Evolutionary conservation across 108 stramenopile genomes (phyloP).

Genomic region (Stephanodiscus minutulus): DNA sequence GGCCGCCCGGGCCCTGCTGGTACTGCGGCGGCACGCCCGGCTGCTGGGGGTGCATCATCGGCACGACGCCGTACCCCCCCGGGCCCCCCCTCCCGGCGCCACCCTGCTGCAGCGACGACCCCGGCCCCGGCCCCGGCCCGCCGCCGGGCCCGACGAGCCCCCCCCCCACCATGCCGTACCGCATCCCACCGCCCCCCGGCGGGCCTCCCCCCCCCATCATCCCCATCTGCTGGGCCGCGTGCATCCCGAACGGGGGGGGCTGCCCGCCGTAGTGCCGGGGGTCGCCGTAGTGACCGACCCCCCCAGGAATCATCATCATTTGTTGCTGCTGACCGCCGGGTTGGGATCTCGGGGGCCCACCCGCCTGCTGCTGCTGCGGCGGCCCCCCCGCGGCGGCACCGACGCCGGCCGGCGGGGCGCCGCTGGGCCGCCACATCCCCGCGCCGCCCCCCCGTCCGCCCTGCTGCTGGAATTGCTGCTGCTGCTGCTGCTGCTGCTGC

Average conservation of each 20-base stretch:
- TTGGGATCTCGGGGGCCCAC: too few relatives aligned
- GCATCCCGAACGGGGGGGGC: background rate
- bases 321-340: background rate
- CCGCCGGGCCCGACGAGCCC: too few relatives aligned
- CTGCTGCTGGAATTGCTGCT: too few relatives aligned
- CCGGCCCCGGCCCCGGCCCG: background rate
- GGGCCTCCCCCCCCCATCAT: background rate
- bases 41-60: slow-evolving; percentile 7
- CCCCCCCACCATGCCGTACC: background rate
- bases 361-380: background rate
- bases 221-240: background rate
- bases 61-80: slow-evolving; percentile 2
- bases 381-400: too few relatives aligned
- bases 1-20: background rate
- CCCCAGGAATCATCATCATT: background rate
- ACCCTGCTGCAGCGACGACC: background rate
- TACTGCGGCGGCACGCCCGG: background rate
- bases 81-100: background rate
- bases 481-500: slow-evolving; percentile 9
- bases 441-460: too few relatives aligned
- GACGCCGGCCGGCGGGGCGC: too few relatives aligned
- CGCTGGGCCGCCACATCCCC: too few relatives aligned
- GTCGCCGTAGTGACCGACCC: background rate
- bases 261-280: background rate
- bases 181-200: background rate